Conservation (phyloP, 352 stramenopile genomes). For the Phytophthora capsici region DNA sequence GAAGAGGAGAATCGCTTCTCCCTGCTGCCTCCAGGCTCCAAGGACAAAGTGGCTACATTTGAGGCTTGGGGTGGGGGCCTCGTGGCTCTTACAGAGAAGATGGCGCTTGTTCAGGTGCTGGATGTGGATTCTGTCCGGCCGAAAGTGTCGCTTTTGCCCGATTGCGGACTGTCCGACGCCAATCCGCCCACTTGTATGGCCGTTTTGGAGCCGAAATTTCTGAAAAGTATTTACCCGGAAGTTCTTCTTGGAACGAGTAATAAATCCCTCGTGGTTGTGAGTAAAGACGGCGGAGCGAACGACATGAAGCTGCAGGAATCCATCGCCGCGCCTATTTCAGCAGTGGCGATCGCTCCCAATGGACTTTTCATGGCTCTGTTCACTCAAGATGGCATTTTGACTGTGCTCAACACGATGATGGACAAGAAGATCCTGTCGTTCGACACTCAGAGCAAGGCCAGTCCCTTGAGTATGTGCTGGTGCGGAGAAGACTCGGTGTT, state of each 20-base stretch:
- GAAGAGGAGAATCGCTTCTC: conserved; percentile 78
- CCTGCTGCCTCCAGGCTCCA: conserved; percentile 64
- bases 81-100: conserved; percentile 83
- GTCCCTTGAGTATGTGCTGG: conserved; percentile 81
- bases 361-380: conserved; percentile 97
- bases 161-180: conserved; percentile 70
- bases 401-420: conserved; percentile 96
- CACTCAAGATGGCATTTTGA: conserved; percentile 93
- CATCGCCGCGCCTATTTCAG: conserved; percentile 90
- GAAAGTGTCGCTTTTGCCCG: conserved; percentile 75
- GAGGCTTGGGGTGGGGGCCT: conserved; percentile 79
- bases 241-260: conserved; percentile 94
- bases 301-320: conserved; percentile 89
- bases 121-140: conserved; percentile 82
- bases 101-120: conserved; percentile 81
- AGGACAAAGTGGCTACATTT: conserved; percentile 81
- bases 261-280: conserved; percentile 89
- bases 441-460: conserved; percentile 86
- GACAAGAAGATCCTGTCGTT: conserved; percentile 94
- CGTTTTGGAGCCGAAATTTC: conserved; percentile 91
- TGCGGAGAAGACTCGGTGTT: conserved; percentile 92
- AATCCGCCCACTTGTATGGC: conserved; percentile 91
- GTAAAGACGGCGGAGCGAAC: conserved; percentile 64
- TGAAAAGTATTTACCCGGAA: conserved; percentile 91
- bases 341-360: conserved; percentile 94